These are phyloP conservation scores for Dalbergia oliveri DNA, from an alignment of 306 rosid species.

Conservation along the genomic window DNA sequence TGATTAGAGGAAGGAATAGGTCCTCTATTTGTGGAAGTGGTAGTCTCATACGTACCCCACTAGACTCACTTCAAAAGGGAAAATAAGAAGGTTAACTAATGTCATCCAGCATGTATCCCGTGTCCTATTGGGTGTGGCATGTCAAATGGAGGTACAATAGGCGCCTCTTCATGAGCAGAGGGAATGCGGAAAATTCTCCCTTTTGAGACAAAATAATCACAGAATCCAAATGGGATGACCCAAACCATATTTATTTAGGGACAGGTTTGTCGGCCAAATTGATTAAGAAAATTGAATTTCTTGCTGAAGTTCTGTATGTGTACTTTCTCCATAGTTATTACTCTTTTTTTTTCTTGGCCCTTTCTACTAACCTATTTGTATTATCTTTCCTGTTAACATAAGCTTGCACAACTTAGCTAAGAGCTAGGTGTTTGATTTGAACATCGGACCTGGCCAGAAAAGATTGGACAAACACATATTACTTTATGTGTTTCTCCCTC, in stretches of 20 bases:
- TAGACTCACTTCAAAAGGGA: conserved; percentile 52
- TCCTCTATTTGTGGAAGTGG: conserved; percentile 55
- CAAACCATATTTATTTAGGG: conserved; percentile 46
- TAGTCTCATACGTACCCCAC: conserved; percentile 55
- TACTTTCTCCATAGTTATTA: background rate
- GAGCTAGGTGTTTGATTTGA: background rate
- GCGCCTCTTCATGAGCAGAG: conserved; percentile 40
- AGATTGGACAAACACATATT: too few relatives aligned
- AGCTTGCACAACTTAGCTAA: background rate
- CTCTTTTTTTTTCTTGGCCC: background rate
- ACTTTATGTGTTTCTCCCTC: too few relatives aligned
- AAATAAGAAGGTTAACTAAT: conserved; percentile 43
- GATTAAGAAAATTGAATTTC: conserved; percentile 28
- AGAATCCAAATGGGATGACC: conserved; percentile 44
- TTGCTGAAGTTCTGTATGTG: background rate
- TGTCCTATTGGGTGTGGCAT: conserved; percentile 24
- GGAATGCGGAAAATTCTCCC: conserved; percentile 29
- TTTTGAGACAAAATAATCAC: conserved; percentile 39
- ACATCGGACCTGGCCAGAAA: too few relatives aligned
- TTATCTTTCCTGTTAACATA: background rate
- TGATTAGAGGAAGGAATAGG: conserved; percentile 60
- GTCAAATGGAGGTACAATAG: conserved; percentile 24
- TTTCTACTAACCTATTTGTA: background rate
- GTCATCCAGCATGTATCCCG: conserved; percentile 41
- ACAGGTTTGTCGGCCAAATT: conserved; percentile 53